Conservation (phyloP, 352 stramenopile genomes). For the Pythium myriotylum region DNA sequence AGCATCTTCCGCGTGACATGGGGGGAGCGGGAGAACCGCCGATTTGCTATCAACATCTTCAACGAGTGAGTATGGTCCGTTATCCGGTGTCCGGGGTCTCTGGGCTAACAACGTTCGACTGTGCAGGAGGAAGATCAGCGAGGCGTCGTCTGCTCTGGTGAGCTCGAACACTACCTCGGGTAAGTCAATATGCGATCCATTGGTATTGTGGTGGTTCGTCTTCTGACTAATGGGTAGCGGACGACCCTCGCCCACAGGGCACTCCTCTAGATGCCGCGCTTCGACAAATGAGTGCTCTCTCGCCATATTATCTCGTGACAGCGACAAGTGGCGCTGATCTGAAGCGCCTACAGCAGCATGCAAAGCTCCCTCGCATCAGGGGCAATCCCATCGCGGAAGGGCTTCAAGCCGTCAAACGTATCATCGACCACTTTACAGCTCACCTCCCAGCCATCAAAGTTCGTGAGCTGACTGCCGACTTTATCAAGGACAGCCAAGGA, state of each 20-base stretch:
- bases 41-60: slow-evolving; percentile 73
- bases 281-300: slow-evolving; percentile 24
- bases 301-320: slow-evolving; percentile 29
- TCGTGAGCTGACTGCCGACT: slow-evolving; percentile 59
- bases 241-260: slow-evolving; percentile 13
- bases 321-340: slow-evolving; percentile 31
- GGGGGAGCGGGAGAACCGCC: slow-evolving; percentile 50
- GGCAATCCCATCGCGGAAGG: slow-evolving; percentile 56
- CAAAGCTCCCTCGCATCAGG: slow-evolving; percentile 56
- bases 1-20: slow-evolving; percentile 78
- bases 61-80: slow-evolving; percentile 48
- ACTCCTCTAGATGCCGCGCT: slow-evolving; percentile 24
- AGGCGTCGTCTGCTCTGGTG: neutral
- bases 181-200: neutral
- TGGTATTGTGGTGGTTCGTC: neutral
- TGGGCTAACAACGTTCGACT: neutral
- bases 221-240: neutral
- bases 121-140: slow-evolving; percentile 23
- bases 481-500: slow-evolving; percentile 63
- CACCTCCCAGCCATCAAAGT: slow-evolving; percentile 67
- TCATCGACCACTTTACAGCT: slow-evolving; percentile 65
- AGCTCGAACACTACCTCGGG: neutral
- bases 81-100: neutral
- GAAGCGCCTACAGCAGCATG: slow-evolving; percentile 23
- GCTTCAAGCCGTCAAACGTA: slow-evolving; percentile 45